Evolutionary conservation across 805 yeast species (phyloP), one percentile per base, ranked within the genome.

Genomic region (Yamadazyma sp.): DNA sequence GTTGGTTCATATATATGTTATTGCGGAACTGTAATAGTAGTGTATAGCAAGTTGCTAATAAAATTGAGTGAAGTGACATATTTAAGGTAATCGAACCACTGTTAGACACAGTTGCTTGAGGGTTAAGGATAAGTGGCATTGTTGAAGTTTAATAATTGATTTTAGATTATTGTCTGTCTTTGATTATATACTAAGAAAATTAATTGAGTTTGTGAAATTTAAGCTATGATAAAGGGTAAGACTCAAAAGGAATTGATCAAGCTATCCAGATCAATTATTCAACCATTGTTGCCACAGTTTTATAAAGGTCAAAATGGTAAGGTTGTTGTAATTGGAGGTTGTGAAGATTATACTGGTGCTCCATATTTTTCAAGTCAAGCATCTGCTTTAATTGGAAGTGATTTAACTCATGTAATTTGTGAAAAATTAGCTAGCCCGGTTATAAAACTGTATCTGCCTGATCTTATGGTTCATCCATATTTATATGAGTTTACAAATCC

Each of bases 291-390:
- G 2, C 77, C 85, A 4, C 50, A 54, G 11, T 83, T 84, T 55
- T 82, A 91, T 62, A 91, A 91, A 57, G 98, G 98, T 15, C 98
- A 91, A 58, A 80, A 84, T 5, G 98, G 98, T 5, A 72, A 86
- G 39, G 69, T 91, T 2, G 86, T 82, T 8, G 86, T 91, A 1
- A 75, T 91, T 43, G 98, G 98, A 15, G 98, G 98, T 1, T 82
- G 93, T 56, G 89, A 85, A 56, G 97, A 91, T 56, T 91, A 88
- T 56, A 89, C 97, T 0, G 98, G 98, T 0, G 98, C 98, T 0
- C 98, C 98, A 2, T 93, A 70, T 58, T 93, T 93, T 56, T 75
- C 95, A 23, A 84, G 94, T 4, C 82, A 84, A 55, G 84, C 96
- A 1, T 77, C 95, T 1, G 85, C 95, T 2, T 60, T 83, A 23